Conservation (phyloP, 768 basidiomycete genomes). For the Floccularia luteovirens region DNA sequence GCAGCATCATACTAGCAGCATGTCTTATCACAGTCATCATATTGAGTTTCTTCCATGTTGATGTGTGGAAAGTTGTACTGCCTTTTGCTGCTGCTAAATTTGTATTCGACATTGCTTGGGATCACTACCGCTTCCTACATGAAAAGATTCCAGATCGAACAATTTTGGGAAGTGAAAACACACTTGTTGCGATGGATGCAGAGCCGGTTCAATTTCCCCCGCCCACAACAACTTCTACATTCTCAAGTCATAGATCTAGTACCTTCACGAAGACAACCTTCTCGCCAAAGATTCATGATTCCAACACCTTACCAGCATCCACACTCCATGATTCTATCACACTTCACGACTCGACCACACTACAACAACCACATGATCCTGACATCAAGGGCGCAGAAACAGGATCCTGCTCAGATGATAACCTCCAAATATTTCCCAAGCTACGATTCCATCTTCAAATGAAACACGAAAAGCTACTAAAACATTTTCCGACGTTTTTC, state of each 20-base stretch:
- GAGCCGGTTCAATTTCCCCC: too few relatives aligned
- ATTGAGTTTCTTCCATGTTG: conserved; percentile 66
- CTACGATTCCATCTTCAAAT: conserved; percentile 10
- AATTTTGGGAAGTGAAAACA: conserved; percentile 7
- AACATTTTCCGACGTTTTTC: conserved; percentile 64
- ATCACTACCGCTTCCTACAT: conserved; percentile 35
- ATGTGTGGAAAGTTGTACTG: conserved; percentile 80
- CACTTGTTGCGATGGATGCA: conserved; percentile 7
- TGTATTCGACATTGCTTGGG: conserved; percentile 55
- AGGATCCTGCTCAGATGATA: conserved; percentile 1
- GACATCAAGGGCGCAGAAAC: too few relatives aligned
- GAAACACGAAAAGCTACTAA: conserved; percentile 10
- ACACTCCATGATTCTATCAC: neutral
- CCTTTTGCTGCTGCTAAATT: conserved; percentile 76
- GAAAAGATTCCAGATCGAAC: conserved; percentile 10
- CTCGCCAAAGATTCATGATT: neutral
- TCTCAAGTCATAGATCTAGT: conserved; percentile 9
- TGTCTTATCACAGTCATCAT: conserved; percentile 73
- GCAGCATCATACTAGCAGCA: conserved; percentile 53
- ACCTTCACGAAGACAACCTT: conserved; percentile 12
- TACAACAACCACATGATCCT: too few relatives aligned
- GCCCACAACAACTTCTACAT: conserved; percentile 9
- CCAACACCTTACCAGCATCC: neutral
- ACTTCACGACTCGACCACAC: neutral
- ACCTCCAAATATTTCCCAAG: conserved; percentile 10